These are phyloP conservation scores for Globisporangium solare DNA, from an alignment of 352 stramenopile genomes.

Conservation along the genomic window DNA sequence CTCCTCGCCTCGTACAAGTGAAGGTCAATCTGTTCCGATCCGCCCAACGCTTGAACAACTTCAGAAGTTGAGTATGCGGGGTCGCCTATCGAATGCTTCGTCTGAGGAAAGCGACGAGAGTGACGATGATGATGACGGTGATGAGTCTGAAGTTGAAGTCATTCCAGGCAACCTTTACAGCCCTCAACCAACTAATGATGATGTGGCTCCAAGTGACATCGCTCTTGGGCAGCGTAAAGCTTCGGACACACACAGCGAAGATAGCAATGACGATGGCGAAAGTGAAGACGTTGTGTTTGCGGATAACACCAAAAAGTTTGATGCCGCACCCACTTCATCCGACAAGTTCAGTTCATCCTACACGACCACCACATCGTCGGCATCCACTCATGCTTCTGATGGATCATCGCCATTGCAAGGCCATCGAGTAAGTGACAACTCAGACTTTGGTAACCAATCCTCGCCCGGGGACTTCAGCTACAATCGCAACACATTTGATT, in stretches of 20 bases:
- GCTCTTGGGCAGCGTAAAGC: neutral
- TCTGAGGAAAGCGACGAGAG: slow-evolving; percentile 14
- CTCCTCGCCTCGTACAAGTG: neutral
- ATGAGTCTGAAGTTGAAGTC: slow-evolving; percentile 7
- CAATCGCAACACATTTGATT: slow-evolving; percentile 17
- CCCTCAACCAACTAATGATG: neutral
- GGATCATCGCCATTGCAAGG: slow-evolving; percentile 6
- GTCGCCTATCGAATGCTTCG: slow-evolving; percentile 9
- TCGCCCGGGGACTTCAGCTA: slow-evolving; percentile 6
- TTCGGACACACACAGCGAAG: neutral
- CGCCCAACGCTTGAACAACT: slow-evolving; percentile 16
- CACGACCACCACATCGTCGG: slow-evolving; percentile 12
- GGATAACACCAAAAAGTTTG: neutral
- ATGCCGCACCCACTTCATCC: slow-evolving; percentile 3
- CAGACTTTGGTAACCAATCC: slow-evolving; percentile 7
- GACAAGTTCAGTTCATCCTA: neutral
- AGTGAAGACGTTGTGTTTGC: slow-evolving; percentile 7
- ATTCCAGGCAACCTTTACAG: neutral
- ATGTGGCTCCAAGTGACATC: neutral
- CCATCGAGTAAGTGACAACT: slow-evolving; percentile 11
- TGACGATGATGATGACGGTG: slow-evolving; percentile 10
- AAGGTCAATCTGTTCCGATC: neutral
- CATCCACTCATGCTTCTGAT: slow-evolving; percentile 6
- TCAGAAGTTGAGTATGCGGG: slow-evolving; percentile 15
- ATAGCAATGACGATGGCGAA: slow-evolving; percentile 8